Evolutionary conservation across 176 grass and related monocot genomes (phyloP), one percentile per base, ranked within the genome.

Genomic region (Musa acuminata): DNA sequence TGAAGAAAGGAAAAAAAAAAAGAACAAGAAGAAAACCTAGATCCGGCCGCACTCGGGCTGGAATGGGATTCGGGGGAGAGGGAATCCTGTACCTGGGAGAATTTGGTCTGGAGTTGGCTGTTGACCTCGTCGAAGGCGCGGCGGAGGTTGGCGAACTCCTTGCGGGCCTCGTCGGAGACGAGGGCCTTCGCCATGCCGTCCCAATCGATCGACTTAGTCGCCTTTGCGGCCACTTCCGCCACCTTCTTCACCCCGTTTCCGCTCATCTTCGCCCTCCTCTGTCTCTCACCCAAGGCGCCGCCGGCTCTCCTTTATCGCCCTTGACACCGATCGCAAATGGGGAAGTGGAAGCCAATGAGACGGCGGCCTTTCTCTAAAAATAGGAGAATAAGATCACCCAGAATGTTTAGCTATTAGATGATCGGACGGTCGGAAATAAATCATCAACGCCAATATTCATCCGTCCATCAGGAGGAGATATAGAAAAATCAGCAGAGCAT

Each of bases 121-220:
- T 96, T 96, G 67, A 96, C 92, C 52, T 92, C 92, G 13, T 96
- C 82, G 72, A 96, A 92, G 77, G 92, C 24, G 62, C 89, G 84
- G 73, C 88, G 86, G 62, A 96, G 89, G 29, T 84, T 85, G 62
- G 22, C 62, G 82, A 96, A 91, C 86, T 96, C 92, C 86, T 83
- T 91, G 75, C 86, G 86, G 65, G 86, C 92, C 60, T 85, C 86
- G 1, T 89, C 89, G 62, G 92, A 89, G 51, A 96, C 82, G 20
- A 96, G 74, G 55, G 89, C 73, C 83, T 87, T 96, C 60, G 77
- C 86, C 86, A 91, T 72, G 55, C 86, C 92, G 19, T 92, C 86
- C 92, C 89, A 96, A 53, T 91, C 86, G 84, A 96, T 96, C 67
- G 84, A 62, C 80, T 85, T 85, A 29, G 79, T 76, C 62, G 83